A percentile compares a stretch with the other conserved stretches of the same genome.
Evolutionary conservation across 306 rosid genomes (phyloP).

Genomic region (Cucurbita ficifolia): DNA sequence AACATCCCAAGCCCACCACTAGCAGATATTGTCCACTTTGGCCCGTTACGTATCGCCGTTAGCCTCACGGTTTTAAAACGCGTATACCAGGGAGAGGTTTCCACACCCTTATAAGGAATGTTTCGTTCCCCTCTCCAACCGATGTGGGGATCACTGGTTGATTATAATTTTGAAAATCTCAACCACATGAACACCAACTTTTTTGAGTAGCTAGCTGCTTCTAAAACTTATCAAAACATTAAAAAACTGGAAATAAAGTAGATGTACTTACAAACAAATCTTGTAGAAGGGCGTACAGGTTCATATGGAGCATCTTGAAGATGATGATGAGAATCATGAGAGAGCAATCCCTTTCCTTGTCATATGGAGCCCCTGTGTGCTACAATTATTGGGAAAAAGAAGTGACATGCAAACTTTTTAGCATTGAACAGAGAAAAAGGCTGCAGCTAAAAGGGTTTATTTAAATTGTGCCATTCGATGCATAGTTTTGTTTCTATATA

Average conservation of each 20-base stretch:
- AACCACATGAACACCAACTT: not conserved
- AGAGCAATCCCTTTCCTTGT: not conserved
- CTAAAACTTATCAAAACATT: not conserved
- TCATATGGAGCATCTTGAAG: not conserved
- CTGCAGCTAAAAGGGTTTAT: constrained; percentile 2
- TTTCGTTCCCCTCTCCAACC: too few relatives aligned
- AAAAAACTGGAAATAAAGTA: not conserved
- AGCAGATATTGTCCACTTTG: too few relatives aligned
- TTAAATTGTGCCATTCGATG: constrained; percentile 5
- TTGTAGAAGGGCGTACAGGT: not conserved
- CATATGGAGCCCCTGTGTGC: not conserved
- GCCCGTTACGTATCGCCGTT: too few relatives aligned
- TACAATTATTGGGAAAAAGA: constrained; percentile 5
- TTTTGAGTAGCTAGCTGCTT: not conserved
- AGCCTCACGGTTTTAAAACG: too few relatives aligned
- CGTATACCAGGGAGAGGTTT: too few relatives aligned
- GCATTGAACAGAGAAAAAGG: constrained; percentile 8
- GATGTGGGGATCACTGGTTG: too few relatives aligned
- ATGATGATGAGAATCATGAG: not conserved
- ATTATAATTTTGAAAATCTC: not conserved
- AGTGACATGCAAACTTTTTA: not conserved
- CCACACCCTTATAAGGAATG: too few relatives aligned
- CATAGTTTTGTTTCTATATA: constrained; percentile 16
- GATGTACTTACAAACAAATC: not conserved
- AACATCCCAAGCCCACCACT: too few relatives aligned